These are phyloP conservation scores for Podila verticillata DNA, from an alignment of 192 early-diverging fungal species.

Conservation along the genomic window DNA sequence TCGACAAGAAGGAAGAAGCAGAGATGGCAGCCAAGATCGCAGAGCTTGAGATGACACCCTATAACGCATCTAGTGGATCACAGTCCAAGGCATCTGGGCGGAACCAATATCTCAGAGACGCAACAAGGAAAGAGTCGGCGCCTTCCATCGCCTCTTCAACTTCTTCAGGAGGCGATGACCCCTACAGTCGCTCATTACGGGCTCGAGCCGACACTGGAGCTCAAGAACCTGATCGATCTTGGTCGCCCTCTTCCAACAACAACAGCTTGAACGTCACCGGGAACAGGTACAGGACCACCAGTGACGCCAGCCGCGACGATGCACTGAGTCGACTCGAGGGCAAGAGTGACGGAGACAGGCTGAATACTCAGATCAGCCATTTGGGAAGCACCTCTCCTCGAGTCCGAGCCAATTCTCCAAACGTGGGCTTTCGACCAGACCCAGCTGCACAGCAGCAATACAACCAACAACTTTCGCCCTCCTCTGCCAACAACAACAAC, in stretches of 20 bases:
- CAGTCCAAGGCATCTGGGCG: constrained; percentile 13
- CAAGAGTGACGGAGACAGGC: constrained; percentile 30
- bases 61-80: neutral
- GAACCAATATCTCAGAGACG: constrained; percentile 30
- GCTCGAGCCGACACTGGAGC: neutral
- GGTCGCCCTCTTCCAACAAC: constrained; percentile 22
- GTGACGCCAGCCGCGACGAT: constrained; percentile 45
- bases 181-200: constrained; percentile 19
- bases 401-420: constrained; percentile 29
- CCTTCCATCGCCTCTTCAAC: constrained; percentile 9
- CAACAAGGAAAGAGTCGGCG: neutral
- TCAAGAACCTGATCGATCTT: constrained; percentile 2
- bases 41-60: constrained; percentile 38
- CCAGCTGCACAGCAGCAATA: constrained; percentile 3
- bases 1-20: constrained; percentile 56
- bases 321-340: constrained; percentile 46
- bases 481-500: constrained; percentile 12
- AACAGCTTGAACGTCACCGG: neutral
- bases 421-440: constrained; percentile 7
- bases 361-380: constrained; percentile 38
- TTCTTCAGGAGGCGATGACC: constrained; percentile 21
- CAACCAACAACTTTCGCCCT: constrained; percentile 20
- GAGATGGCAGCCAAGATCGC: constrained; percentile 47
- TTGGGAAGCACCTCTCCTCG: constrained; percentile 38
- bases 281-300: constrained; percentile 24